phyloP scores from a whole-genome alignment of 129 eudicot species.

The Deinandra increscens region DNA sequence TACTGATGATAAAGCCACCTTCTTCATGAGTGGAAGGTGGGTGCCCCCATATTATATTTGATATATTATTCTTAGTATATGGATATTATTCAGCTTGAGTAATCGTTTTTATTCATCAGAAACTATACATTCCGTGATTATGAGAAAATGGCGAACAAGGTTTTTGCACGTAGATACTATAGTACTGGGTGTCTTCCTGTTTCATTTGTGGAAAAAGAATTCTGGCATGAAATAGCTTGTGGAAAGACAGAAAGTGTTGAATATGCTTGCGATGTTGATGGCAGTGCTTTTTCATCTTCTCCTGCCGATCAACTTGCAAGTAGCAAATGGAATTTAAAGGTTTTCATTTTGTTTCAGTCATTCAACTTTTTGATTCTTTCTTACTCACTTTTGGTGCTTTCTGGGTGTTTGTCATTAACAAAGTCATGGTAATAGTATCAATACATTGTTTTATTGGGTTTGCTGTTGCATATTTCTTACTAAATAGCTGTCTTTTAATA shows the following conservation, averaged over 20 bases:
- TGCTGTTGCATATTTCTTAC: neutral
- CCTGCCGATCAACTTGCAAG: conserved; percentile 83
- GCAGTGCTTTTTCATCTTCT: conserved; percentile 98
- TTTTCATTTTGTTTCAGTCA: conserved; percentile 29
- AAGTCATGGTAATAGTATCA: no score
- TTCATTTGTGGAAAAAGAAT: conserved; percentile 87
- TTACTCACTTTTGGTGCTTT: neutral
- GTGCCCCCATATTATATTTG: conserved; percentile 23
- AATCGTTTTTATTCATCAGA: conserved; percentile 46
- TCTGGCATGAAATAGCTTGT: conserved; percentile 91
- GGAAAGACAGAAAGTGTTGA: conserved; percentile 94
- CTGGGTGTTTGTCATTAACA: neutral
- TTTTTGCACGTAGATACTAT: conserved; percentile 83
- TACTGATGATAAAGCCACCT: conserved; percentile 86
- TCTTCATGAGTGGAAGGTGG: conserved; percentile 98
- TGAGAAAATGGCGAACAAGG: conserved; percentile 99
- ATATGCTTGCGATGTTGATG: conserved; percentile 99
- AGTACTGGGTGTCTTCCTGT: conserved; percentile 91
- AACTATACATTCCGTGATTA: conserved; percentile 93
- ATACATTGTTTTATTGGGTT: neutral
- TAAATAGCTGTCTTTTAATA: neutral
- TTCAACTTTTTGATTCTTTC: neutral
- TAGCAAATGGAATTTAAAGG: conserved; percentile 99
- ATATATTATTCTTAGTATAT: neutral
- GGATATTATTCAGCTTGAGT: conserved; percentile 7